Conservation (phyloP, 2,329 filamentous ascomycete genomes). For the Knufia petricola region DNA sequence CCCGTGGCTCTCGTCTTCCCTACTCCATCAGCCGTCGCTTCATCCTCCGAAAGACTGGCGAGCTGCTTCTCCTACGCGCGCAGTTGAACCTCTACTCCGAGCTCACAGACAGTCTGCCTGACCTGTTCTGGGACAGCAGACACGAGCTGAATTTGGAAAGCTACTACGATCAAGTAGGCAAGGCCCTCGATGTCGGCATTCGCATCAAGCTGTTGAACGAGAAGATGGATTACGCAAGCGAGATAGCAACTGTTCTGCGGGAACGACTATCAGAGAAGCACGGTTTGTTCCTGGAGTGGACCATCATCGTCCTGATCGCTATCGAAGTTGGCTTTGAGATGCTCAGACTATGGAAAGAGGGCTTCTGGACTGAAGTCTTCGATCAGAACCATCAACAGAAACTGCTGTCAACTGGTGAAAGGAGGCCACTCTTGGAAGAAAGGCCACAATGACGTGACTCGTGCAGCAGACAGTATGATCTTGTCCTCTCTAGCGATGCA, state of each 20-base stretch:
- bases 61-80: slow-evolving; percentile 77
- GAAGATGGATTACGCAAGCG: slow-evolving; percentile 95
- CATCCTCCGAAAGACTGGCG: slow-evolving; percentile 86
- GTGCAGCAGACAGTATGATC: no score
- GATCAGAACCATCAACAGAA: background rate
- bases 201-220: slow-evolving; percentile 87
- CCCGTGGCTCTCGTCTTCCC: slow-evolving; percentile 53
- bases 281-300: slow-evolving; percentile 79
- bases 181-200: slow-evolving; percentile 80
- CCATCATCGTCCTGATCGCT: slow-evolving; percentile 87
- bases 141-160: slow-evolving; percentile 84
- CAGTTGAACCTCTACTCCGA: slow-evolving; percentile 96
- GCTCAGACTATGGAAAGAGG: slow-evolving; percentile 60
- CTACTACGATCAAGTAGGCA: slow-evolving; percentile 90
- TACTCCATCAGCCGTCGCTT: slow-evolving; percentile 56
- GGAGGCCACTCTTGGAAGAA: background rate
- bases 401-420: background rate
- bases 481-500: no score
- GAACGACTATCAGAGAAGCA: slow-evolving; percentile 88
- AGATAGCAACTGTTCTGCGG: slow-evolving; percentile 80
- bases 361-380: slow-evolving; percentile 21
- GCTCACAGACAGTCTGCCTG: slow-evolving; percentile 85
- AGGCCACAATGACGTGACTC: background rate
- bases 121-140: slow-evolving; percentile 90
- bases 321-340: slow-evolving; percentile 88